Evolutionary conservation across 139 green algal species (phyloP), one percentile per base, ranked within the genome.

Genomic region (Edaphochlamys debaryana): DNA sequence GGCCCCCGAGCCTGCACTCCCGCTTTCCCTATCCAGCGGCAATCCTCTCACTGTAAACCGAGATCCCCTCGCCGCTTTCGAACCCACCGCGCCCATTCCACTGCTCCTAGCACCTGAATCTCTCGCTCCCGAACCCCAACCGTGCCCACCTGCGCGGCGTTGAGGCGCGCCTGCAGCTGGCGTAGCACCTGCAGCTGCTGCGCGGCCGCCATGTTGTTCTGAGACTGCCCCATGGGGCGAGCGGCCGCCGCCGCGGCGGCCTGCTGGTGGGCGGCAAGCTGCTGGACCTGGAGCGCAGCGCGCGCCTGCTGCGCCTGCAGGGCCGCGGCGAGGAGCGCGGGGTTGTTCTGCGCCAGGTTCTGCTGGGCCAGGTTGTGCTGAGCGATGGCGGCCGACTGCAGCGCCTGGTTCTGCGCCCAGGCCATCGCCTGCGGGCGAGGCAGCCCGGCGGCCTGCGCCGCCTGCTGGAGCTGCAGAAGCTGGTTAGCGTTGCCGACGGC

Each of bases 121-220:
- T n/a, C n/a, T n/a, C n/a, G n/a, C n/a, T n/a, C n/a, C n/a, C n/a
- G n/a, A n/a, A n/a, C n/a, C n/a, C n/a, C n/a, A n/a, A n/a, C n/a
- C n/a, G n/a, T n/a, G n/a, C n/a, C n/a, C n/a, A n/a, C n/a, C 37
- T 68, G 48, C 7, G 41, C 40, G n/a, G 83, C 66, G 67, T 58
- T 67, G 52, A 71, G 25, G 32, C 56, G 48, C 1, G 78, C 75
- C 56, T 87, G 79, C 37, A 87, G 83, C 66, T 82, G 83, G 67
- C 79, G 67, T 32, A 84, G 34, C 0, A 75, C 41, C 56, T 87
- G 83, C 56, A 87, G 56, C 54, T 87, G 71, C 69, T 87, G 81
- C 2, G 71, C 63, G 6, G 60, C 72, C 0, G 76, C n/a, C 37
- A 58, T 69, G 20, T 30, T 27, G 4, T 38, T n/a, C 62, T 45